Base-by-base conservation (phyloP, 768 basidiomycete genomes). In the Tulasnella calospora region DNA sequence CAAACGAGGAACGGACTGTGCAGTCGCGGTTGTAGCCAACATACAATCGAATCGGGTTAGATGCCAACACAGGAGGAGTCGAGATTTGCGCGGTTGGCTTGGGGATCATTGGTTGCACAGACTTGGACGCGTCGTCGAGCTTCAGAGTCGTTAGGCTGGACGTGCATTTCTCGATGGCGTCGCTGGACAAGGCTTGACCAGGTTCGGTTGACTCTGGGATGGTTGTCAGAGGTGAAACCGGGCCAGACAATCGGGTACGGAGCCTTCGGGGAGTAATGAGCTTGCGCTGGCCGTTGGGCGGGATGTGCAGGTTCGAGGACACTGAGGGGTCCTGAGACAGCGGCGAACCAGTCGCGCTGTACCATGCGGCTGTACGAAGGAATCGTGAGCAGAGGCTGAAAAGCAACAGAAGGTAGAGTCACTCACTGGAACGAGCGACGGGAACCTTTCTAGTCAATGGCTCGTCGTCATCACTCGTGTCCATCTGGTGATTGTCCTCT, bases 391-490 rank as follows among this genome's bases (percentile, higher is more conserved):
- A 19, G 21, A 47, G 21, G 21, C 12, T n/a, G 12, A 3, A 27
- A 17, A 61, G 57, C 30, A 61, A 13, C 8, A n/a, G 57, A 30
- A n/a, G 19, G 10, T 13, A n/a, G 30, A 12, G 23, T 27, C 8
- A 61, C 57, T 61, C 57, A 61, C 57, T 61, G 12, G 57, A 61
- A 12, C n/a, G 57, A 12, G 71, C 71, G 21, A 40, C 71, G 36
- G 71, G 71, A n/a, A 72, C 71, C 33, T 72, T 72, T 23, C 71
- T 40, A 23, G 44, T 46, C 15, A 72, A 72, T 12, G 71, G 71
- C 44, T 72, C 71, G 6, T 40, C 71, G 21, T 72, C 71, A 27
- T 72, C 71, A 23, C 57, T 61, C 33, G 71, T 46, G 7, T 72
- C 71, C 71, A 40, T 72, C 44, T 46, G 38, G 33, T 46, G 38